Base-by-base conservation (phyloP, 495 filamentous ascomycete species). In the Lophiotrema nucula region DNA sequence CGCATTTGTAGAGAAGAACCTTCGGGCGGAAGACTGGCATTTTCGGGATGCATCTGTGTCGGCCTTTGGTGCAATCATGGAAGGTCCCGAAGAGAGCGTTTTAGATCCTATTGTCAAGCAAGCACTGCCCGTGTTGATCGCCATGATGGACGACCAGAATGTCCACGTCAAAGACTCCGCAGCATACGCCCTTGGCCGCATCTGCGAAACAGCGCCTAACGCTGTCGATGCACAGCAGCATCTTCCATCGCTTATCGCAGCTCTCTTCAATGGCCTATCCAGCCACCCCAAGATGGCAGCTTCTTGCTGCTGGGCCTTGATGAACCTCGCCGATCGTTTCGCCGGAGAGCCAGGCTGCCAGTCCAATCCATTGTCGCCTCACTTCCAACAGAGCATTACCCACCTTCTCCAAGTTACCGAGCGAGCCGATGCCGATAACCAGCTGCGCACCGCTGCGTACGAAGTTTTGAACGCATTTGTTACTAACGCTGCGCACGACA, bases 31-130 rank as follows among this genome's bases (percentile, higher is more conserved):
- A 49, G 89, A 96, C 69, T 98, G 93, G 93, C 90, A 91, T 67
- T 79, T 82, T 56, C 83, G 93, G 27, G 93, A 98, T 77, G 93
- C 93, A 26, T 92, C 93, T 10, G 92, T 97, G 11, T 95, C 93
- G 49, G 91, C 93, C n/a, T 97, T 98, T 63, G 95, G 93, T 53
- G 93, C 90, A 44, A 97, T 98, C 60, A 97, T 98, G 93, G 93
- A 97, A 68, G 93, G 93, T 19, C 93, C 93, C 1, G 92, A 97
- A 37, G 88, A 92, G 69, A 88, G 86, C 70, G 76, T 89, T 37
- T 76, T 98, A 51, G 89, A 93, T 59, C 90, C 90, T 28, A 81
- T 97, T 50, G 88, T 98, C 70, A 96, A 96, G 77, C 90, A 96
- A 69, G 95, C 90, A 42, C 80, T 97, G 56, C 84, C 85, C 35